A percentile compares a stretch with the other conserved stretches of the same genome.
phyloP scores from a whole-genome alignment of 2,329 filamentous ascomycete genomes.

The Scytalidium lignicola region DNA sequence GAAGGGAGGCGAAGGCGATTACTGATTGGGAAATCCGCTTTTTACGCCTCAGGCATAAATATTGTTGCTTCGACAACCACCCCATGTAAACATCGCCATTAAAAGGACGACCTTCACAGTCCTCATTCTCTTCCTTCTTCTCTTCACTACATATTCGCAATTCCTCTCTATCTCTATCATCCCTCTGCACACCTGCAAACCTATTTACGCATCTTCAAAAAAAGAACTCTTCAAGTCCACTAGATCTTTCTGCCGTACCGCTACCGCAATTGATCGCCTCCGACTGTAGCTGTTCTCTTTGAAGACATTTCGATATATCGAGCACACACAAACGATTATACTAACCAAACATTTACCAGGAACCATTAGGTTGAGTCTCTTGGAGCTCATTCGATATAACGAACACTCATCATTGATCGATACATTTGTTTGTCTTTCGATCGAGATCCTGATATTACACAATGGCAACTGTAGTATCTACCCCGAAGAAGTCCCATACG shows the following conservation, averaged over 20 bases:
- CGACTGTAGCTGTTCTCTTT: conserved; percentile 39
- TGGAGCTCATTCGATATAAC: conserved; percentile 46
- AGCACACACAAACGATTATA: conserved; percentile 39
- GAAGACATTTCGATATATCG: conserved; percentile 43
- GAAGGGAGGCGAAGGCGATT: background rate
- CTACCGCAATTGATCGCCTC: conserved; percentile 42
- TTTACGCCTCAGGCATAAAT: background rate
- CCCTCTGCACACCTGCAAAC: conserved; percentile 19
- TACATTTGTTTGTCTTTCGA: conserved; percentile 46
- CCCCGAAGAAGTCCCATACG: conserved; percentile 90
- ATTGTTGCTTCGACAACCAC: background rate
- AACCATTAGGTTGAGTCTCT: conserved; percentile 57
- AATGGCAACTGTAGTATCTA: conserved; percentile 87
- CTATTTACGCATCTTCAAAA: conserved; percentile 18
- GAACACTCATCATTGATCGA: conserved; percentile 34
- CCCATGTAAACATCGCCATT: background rate
- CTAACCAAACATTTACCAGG: conserved; percentile 44
- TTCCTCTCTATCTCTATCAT: conserved; percentile 15
- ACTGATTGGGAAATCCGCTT: background rate
- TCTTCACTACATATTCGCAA: conserved; percentile 4
- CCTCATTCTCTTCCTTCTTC: background rate
- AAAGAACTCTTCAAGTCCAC: conserved; percentile 29
- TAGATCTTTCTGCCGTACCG: conserved; percentile 43
- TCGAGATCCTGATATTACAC: conserved; percentile 37
- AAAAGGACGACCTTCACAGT: conserved; percentile 1